A percentile compares a stretch with the other conserved stretches of the same genome.
These are phyloP conservation scores for Bipolaris oryzae DNA, from an alignment of 2,329 filamentous ascomycete genomes.

Conservation along the genomic window DNA sequence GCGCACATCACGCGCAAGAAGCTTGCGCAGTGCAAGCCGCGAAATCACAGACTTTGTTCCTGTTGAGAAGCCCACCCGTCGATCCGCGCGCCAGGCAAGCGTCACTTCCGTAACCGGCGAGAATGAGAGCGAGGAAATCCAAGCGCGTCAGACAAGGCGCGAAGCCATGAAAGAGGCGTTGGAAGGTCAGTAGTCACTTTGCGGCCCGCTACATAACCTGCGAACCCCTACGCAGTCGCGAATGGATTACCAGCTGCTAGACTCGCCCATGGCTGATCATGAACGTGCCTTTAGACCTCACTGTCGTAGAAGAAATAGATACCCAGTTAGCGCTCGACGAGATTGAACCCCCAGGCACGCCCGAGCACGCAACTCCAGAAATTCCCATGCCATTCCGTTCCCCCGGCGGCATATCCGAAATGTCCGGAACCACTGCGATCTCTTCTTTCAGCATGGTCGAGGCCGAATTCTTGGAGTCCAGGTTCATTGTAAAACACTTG, in stretches of 20 bases:
- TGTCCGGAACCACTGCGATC: conserved; percentile 56
- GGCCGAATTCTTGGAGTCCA: conserved; percentile 50
- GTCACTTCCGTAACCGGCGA: conserved; percentile 35
- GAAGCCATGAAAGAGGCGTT: conserved; percentile 30
- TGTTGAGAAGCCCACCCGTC: conserved; percentile 28
- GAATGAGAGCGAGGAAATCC: conserved; percentile 24
- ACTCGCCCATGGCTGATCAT: conserved; percentile 20
- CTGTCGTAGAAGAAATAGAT: conserved; percentile 42
- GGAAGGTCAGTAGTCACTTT: conserved; percentile 35
- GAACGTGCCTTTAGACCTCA: conserved; percentile 35
- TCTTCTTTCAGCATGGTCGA: conserved; percentile 55
- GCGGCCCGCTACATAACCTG: not conserved
- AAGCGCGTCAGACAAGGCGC: conserved; percentile 29
- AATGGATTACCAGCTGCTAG: not conserved
- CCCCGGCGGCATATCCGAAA: conserved; percentile 49
- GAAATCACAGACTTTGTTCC: conserved; percentile 38
- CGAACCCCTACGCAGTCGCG: not conserved
- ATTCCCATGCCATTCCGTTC: conserved; percentile 30
- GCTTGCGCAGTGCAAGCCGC: conserved; percentile 50
- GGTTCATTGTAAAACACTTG: conserved; percentile 51
- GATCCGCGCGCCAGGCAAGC: conserved; percentile 38
- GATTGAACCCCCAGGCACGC: conserved; percentile 28
- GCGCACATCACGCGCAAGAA: conserved; percentile 37
- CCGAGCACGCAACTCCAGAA: conserved; percentile 19
- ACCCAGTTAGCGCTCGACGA: conserved; percentile 29